Conservation (phyloP, 768 basidiomycete species). For the Lactarius indigo region DNA sequence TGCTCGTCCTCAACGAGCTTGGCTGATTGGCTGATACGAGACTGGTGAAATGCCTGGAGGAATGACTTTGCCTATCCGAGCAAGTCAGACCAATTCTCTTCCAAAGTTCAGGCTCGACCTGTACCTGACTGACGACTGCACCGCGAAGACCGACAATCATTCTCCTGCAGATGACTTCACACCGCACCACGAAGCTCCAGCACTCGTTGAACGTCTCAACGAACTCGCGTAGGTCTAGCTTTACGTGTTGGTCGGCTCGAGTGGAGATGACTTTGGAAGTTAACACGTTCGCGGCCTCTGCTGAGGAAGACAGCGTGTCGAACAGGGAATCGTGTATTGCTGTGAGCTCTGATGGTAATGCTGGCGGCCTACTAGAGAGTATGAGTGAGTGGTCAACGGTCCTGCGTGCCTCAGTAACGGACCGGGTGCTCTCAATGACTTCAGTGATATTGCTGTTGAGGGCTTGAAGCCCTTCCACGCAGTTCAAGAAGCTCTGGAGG, state of each 20-base stretch:
- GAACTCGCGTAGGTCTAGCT: constrained; percentile 71
- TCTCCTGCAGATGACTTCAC: constrained; percentile 77
- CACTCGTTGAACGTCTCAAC: constrained; percentile 76
- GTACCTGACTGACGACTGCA: constrained; percentile 76
- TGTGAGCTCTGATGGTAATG: constrained; percentile 39
- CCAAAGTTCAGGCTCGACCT: neutral
- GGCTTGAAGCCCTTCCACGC: constrained; percentile 62
- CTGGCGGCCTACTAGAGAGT: constrained; percentile 34
- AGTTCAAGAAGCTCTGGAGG: constrained; percentile 58
- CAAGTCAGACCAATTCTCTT: neutral
- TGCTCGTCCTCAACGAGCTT: constrained; percentile 94
- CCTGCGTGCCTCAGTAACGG: constrained; percentile 23
- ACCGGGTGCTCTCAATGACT: constrained; percentile 50
- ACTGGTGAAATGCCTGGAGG: constrained; percentile 81
- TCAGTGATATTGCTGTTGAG: constrained; percentile 58
- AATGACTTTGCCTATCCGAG: constrained; percentile 76
- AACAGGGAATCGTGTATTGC: constrained; percentile 61
- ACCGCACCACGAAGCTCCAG: constrained; percentile 87
- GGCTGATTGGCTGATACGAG: constrained; percentile 72
- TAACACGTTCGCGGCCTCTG: constrained; percentile 83
- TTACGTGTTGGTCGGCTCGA: constrained; percentile 76
- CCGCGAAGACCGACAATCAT: constrained; percentile 95
- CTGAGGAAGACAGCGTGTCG: constrained; percentile 74
- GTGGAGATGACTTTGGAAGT: constrained; percentile 73
- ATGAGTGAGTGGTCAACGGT: neutral